Evolutionary conservation across 31 red algal genomes (phyloP).

Genomic region (Odonthalia washingtoniensis): DNA sequence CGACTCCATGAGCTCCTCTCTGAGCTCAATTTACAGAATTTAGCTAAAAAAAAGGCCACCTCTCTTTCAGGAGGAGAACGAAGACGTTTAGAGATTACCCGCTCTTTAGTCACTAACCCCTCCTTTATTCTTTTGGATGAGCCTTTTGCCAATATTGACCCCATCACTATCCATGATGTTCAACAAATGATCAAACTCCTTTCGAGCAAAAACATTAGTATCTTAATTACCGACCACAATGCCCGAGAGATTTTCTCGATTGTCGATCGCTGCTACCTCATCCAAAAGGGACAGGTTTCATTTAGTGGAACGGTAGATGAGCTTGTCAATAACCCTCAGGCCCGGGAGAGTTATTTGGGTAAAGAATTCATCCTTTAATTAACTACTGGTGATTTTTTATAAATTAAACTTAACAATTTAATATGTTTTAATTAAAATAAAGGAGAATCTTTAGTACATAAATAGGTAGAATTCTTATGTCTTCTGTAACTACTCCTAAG

Average conservation of each 20-base stretch:
- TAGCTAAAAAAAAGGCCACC: slow-evolving; percentile 3
- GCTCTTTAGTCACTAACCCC: slow-evolving; percentile 24
- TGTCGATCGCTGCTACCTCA: slow-evolving; percentile 34
- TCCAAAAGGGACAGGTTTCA: slow-evolving; percentile 7
- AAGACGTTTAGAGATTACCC: slow-evolving; percentile 27
- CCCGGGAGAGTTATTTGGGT: slow-evolving; percentile 31
- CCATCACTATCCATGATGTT: slow-evolving; percentile 37
- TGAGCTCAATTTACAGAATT: slow-evolving; percentile 16
- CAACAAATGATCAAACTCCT: slow-evolving; percentile 21
- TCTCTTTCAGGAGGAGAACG: slow-evolving; percentile 39
- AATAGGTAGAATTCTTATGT: not conserved
- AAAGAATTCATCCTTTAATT: slow-evolving; percentile 20
- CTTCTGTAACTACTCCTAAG: too few relatives aligned
- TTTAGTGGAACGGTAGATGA: slow-evolving; percentile 24
- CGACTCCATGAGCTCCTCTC: slow-evolving; percentile 8
- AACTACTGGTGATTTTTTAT: not conserved
- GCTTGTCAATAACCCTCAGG: not conserved
- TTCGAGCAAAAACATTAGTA: slow-evolving; percentile 24
- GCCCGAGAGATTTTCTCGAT: slow-evolving; percentile 25
- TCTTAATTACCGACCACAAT: slow-evolving; percentile 50
- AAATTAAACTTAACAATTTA: slow-evolving; percentile 9
- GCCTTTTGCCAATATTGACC: slow-evolving; percentile 40
- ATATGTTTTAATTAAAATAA: slow-evolving; percentile 12
- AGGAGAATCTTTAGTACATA: slow-evolving; percentile 1
- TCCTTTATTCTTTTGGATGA: slow-evolving; percentile 45